Evolutionary conservation across 2,329 filamentous ascomycete genomes (phyloP).

Genomic region (Ophiosphaerella narmari): DNA sequence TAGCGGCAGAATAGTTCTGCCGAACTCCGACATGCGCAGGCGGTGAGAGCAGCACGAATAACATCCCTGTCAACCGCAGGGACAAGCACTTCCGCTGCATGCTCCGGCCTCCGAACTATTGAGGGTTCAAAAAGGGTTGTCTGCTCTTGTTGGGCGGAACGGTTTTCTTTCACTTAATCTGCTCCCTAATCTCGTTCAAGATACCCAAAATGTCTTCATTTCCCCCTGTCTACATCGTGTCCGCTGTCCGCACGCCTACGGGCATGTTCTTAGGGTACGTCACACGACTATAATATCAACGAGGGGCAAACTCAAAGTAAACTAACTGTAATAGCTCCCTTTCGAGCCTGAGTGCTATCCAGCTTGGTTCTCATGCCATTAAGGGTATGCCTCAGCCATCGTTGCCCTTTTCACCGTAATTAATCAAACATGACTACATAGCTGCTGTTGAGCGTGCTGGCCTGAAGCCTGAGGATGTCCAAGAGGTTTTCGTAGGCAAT

Average conservation of each 20-base stretch:
- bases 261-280: slow-evolving; percentile 91
- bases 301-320: slow-evolving; percentile 25
- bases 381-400: slow-evolving; percentile 65
- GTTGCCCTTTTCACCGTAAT: slow-evolving; percentile 10
- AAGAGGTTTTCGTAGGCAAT: slow-evolving; percentile 98
- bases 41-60: slow-evolving; percentile 31
- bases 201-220: slow-evolving; percentile 71
- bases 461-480: slow-evolving; percentile 85
- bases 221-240: slow-evolving; percentile 94
- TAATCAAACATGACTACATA: slow-evolving; percentile 36
- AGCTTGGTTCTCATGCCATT: slow-evolving; percentile 90
- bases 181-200: slow-evolving; percentile 7
- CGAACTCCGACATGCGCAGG: slow-evolving; percentile 15
- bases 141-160: slow-evolving; percentile 11
- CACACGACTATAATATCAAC: neutral
- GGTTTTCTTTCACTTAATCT: slow-evolving; percentile 7
- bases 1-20: slow-evolving; percentile 16
- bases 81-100: slow-evolving; percentile 16
- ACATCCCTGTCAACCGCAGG: slow-evolving; percentile 17
- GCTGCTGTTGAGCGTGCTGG: slow-evolving; percentile 83
- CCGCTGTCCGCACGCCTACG: slow-evolving; percentile 84
- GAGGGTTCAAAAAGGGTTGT: slow-evolving; percentile 22
- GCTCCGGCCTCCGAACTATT: slow-evolving; percentile 13
- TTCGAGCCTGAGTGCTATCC: slow-evolving; percentile 80
- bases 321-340: slow-evolving; percentile 67